These are phyloP conservation scores for Fusarium pseudonygamai DNA, from an alignment of 2,329 filamentous ascomycete genomes.

Conservation along the genomic window DNA sequence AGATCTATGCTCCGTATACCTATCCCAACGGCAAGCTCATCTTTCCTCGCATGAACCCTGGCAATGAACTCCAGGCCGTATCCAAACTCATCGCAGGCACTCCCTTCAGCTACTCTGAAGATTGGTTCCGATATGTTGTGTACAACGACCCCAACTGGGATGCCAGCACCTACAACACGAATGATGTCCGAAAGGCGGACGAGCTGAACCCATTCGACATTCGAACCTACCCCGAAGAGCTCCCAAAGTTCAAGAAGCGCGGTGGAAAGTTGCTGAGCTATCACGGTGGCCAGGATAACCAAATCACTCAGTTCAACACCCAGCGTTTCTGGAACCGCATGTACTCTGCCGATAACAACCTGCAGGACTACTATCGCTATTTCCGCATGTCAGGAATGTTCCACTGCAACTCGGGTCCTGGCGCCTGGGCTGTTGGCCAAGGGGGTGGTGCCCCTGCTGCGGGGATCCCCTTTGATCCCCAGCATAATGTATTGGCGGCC, in stretches of 20 bases:
- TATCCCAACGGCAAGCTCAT: conserved; percentile 17
- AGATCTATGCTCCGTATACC: conserved; percentile 15
- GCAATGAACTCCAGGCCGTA: conserved; percentile 11
- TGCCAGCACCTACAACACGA: background rate
- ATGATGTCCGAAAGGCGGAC: conserved; percentile 4
- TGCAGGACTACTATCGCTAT: conserved; percentile 61
- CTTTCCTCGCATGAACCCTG: conserved; percentile 26
- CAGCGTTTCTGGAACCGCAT: conserved; percentile 39
- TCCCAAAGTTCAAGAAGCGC: conserved; percentile 18
- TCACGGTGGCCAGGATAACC: conserved; percentile 24
- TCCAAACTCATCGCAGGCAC: conserved; percentile 12
- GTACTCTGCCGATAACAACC: conserved; percentile 34
- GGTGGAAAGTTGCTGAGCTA: conserved; percentile 22
- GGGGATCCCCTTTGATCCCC: conserved; percentile 41
- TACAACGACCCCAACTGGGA: conserved; percentile 12
- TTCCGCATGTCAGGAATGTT: conserved; percentile 63
- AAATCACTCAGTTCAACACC: conserved; percentile 33
- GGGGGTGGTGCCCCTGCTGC: conserved; percentile 29
- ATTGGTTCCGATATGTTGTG: conserved; percentile 24
- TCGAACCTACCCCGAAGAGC: background rate
- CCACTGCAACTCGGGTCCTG: conserved; percentile 58
- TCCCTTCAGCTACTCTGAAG: conserved; percentile 18
- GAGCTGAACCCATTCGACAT: conserved; percentile 16
- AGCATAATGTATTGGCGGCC: conserved; percentile 57
- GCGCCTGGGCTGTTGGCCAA: conserved; percentile 50